Evolutionary conservation across 345 rosid genomes (phyloP).

Genomic region (Eucalyptus virginea): DNA sequence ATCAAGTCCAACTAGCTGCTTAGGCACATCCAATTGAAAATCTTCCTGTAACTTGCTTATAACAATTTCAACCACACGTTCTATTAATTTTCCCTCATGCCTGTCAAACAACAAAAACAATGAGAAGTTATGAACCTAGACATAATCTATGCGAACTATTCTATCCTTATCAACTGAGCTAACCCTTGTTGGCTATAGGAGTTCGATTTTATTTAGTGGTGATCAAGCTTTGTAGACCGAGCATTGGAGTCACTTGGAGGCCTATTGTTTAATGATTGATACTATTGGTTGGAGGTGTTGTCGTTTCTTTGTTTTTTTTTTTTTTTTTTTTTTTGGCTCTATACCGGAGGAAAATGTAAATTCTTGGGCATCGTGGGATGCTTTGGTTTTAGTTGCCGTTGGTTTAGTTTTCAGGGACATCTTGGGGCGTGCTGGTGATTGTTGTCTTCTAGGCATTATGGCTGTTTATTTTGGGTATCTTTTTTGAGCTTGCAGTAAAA

Average conservation of each 20-base stretch:
- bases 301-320: too few species aligned
- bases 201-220: neutral
- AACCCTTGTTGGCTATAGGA: neutral
- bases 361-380: neutral
- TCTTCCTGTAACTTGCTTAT: fast-evolving
- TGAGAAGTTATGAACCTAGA: neutral
- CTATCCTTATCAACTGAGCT: neutral
- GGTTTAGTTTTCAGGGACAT: neutral
- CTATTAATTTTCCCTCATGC: too few species aligned
- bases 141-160: neutral
- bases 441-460: neutral
- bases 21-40: fast-evolving
- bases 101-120: too few species aligned
- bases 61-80: too few species aligned
- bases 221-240: neutral
- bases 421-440: neutral
- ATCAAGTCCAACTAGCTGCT: neutral
- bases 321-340: neutral
- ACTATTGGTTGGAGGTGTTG: too few species aligned
- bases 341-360: neutral
- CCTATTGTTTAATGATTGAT: too few species aligned
- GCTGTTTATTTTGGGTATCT: neutral
- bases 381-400: neutral
- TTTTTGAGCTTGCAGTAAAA: neutral
- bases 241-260: too few species aligned